Evolutionary conservation across 2,329 filamentous ascomycete genomes (phyloP).

Genomic region (Neurospora sp.): DNA sequence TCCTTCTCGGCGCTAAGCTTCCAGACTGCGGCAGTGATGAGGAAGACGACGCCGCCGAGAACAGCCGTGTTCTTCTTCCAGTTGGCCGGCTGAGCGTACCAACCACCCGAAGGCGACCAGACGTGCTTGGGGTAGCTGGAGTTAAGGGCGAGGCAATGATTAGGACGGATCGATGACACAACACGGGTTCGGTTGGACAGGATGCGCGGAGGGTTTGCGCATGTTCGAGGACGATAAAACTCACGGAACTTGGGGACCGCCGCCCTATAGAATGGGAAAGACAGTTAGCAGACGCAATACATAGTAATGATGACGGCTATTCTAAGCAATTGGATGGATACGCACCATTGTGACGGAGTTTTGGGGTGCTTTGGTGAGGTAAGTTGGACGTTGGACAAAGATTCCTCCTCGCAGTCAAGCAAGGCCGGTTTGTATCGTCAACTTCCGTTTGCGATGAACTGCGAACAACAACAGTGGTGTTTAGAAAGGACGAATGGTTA

Average conservation of each 20-base stretch:
- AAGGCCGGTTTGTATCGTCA: neutral
- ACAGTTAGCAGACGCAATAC: slow-evolving; percentile 28
- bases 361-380: slow-evolving; percentile 5
- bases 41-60: slow-evolving; percentile 35
- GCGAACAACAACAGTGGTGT: neutral
- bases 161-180: slow-evolving; percentile 2
- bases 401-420: neutral
- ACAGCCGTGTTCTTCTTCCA: slow-evolving; percentile 78
- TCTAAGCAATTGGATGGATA: neutral
- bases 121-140: slow-evolving; percentile 92
- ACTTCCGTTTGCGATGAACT: neutral
- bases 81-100: slow-evolving; percentile 91
- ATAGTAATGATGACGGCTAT: neutral
- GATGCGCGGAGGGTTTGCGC: slow-evolving; percentile 13
- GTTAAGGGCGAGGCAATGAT: slow-evolving; percentile 2
- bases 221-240: slow-evolving; percentile 15
- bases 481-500: slow-evolving; percentile 1
- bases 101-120: slow-evolving; percentile 97
- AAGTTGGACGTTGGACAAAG: neutral
- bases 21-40: slow-evolving; percentile 56
- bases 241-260: slow-evolving; percentile 60
- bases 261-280: slow-evolving; percentile 43
- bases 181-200: slow-evolving; percentile 9
- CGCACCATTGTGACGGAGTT: slow-evolving; percentile 45
- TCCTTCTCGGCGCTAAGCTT: slow-evolving; percentile 67